Evolutionary conservation across 1,284 basidiomycete species (phyloP).

Genomic region (Papiliotrema fonsecae): DNA sequence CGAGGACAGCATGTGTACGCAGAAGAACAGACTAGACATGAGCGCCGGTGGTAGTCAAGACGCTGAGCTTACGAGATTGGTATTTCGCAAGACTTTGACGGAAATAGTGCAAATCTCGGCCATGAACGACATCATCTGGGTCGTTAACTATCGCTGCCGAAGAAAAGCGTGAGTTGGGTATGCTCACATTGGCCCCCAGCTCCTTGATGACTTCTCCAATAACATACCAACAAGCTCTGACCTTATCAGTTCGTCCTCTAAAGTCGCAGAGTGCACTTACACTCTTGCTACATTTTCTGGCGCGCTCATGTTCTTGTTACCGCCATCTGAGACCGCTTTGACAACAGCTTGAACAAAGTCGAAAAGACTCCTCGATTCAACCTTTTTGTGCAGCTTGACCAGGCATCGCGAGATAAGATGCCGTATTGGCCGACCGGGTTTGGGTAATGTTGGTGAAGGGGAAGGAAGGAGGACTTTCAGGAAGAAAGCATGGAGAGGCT

Average conservation of each 20-base stretch:
- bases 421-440: slow-evolving; percentile 78
- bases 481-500: slow-evolving; percentile 37
- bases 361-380: slow-evolving; percentile 78
- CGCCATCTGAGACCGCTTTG: slow-evolving; percentile 63
- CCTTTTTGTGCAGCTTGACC: slow-evolving; percentile 68
- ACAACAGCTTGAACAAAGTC: slow-evolving; percentile 78
- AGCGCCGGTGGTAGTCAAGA: neutral
- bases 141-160: no score
- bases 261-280: slow-evolving; percentile 49
- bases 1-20: slow-evolving; percentile 71
- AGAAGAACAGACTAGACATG: slow-evolving; percentile 65
- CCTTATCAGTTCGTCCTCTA: neutral
- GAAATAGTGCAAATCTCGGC: slow-evolving; percentile 68
- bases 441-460: slow-evolving; percentile 53
- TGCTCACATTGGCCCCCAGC: slow-evolving; percentile 74
- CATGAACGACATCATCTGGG: slow-evolving; percentile 92
- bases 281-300: slow-evolving; percentile 62
- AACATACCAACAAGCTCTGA: slow-evolving; percentile 55
- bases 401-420: slow-evolving; percentile 75
- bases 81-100: slow-evolving; percentile 61
- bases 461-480: slow-evolving; percentile 37
- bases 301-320: slow-evolving; percentile 41
- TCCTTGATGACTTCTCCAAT: slow-evolving; percentile 81
- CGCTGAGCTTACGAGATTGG: slow-evolving; percentile 60
- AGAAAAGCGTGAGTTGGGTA: no score